Percentiles rank a stretch among this genome's conserved stretches.
Conservation (phyloP, 2,329 filamentous ascomycete species). For the Colletotrichum cordylinicola region DNA sequence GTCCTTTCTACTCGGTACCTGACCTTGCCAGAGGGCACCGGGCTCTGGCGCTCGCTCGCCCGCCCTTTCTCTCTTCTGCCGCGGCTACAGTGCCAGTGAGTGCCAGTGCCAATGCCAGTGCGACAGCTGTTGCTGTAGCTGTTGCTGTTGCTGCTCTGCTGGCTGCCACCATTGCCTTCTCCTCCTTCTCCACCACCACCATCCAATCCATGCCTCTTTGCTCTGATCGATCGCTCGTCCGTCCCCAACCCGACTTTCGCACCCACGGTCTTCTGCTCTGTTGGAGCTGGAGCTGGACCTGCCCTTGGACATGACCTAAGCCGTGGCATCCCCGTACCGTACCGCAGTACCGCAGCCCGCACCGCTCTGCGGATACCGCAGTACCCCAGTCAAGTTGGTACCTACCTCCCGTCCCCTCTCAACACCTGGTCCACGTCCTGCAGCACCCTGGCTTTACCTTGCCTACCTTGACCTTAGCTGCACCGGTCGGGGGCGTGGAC, state of each 20-base stretch:
- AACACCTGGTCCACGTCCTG: neutral
- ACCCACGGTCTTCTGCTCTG: neutral
- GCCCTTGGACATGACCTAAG: neutral
- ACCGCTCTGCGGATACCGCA: conserved; percentile 13
- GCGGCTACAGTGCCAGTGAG: neutral
- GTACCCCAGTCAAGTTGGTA: conserved; percentile 10
- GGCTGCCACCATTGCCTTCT: neutral
- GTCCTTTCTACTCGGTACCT: neutral
- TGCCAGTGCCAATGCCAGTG: neutral
- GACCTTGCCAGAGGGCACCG: neutral
- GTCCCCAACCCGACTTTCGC: neutral
- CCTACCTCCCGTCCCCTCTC: neutral
- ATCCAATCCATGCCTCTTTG: neutral
- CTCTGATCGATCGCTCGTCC: neutral
- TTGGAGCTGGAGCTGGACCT: neutral
- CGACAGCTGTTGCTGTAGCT: neutral
- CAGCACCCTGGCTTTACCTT: conserved; percentile 7
- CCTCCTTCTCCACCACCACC: neutral
- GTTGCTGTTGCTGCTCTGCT: neutral
- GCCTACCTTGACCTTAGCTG: neutral
- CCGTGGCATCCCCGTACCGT: neutral
- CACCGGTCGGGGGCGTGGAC: conserved; percentile 6
- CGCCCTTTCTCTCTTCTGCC: neutral
- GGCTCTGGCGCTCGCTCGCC: neutral
- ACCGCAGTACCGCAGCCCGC: neutral